phyloP scores from a whole-genome alignment of 1,284 basidiomycete species.

The Taiwanofungus camphoratus region DNA sequence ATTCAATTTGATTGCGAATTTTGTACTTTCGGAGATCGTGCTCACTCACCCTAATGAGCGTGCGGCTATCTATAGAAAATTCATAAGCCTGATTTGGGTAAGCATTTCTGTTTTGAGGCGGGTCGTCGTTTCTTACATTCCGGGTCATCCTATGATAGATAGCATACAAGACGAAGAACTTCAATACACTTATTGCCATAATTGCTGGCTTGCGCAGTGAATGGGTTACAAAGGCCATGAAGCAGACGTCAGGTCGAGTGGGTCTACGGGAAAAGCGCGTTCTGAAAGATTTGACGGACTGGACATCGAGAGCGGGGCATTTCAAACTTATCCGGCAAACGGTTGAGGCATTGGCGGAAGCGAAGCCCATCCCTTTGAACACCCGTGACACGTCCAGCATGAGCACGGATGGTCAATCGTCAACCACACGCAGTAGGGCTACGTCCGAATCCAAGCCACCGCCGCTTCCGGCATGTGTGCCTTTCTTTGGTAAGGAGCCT shows the following conservation, averaged over 20 bases:
- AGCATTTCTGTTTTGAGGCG: slow-evolving; percentile 27
- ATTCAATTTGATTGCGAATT: slow-evolving; percentile 84
- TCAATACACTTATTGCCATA: slow-evolving; percentile 77
- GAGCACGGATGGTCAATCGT: slow-evolving; percentile 36
- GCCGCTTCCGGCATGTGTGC: slow-evolving; percentile 54
- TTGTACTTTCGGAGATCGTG: slow-evolving; percentile 76
- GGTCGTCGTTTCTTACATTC: not conserved
- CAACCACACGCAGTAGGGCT: slow-evolving; percentile 35
- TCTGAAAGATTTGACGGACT: slow-evolving; percentile 69
- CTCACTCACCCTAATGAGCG: slow-evolving; percentile 65
- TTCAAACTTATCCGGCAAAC: slow-evolving; percentile 72
- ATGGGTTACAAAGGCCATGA: slow-evolving; percentile 67
- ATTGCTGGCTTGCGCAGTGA: slow-evolving; percentile 74
- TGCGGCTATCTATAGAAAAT: slow-evolving; percentile 65
- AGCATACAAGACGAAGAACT: slow-evolving; percentile 78
- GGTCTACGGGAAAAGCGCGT: slow-evolving; percentile 73
- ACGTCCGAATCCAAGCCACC: slow-evolving; percentile 39
- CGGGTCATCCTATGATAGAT: slow-evolving; percentile 55
- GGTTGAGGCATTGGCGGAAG: slow-evolving; percentile 59
- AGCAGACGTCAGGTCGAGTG: slow-evolving; percentile 62
- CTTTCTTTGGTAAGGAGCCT: slow-evolving; percentile 66
- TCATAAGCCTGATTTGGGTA: slow-evolving; percentile 86
- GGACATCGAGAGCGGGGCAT: slow-evolving; percentile 62
- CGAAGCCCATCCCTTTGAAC: slow-evolving; percentile 47
- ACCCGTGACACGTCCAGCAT: slow-evolving; percentile 45